Evolutionary conservation across 352 stramenopile genomes (phyloP), one percentile per base, ranked within the genome.

Genomic region (Phytophthora quininea): DNA sequence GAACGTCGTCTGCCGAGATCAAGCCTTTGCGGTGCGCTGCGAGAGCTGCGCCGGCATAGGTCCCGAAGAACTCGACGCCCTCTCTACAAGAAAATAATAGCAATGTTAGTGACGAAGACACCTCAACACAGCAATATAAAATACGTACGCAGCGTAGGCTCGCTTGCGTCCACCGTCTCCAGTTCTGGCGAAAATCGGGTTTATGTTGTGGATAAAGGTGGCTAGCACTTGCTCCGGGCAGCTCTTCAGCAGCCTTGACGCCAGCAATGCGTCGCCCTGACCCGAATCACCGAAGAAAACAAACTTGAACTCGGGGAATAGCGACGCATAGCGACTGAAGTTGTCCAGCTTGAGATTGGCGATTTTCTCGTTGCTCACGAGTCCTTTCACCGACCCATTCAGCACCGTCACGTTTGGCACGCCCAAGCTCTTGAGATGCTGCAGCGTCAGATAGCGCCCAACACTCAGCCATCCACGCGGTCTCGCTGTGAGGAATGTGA

Each of bases 231-330:
- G 82, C 0, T 79, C 63, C 1, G 80, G 78, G 33, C 85, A 93
- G 32, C 56, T 64, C 45, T 79, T 62, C 5, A 93, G 66, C 53
- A 95, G 49, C 35, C 73, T 77, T 4, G 84, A 93, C 40, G 88
- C 88, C 14, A 93, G 62, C 32, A 93, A 56, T 10, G 85, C 82
- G 55, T 95, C 88, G 11, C 88, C 88, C 70, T 95, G 88, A 0
- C 88, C 88, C 15, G 82, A 92, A 51, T 95, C 88, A 1, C 88
- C 88, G 54, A 95, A 93, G 64, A 95, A 95, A 5, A 95, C 81
- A 56, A 95, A 95, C 52, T 89, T 85, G 65, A 90, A 95, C 62
- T 95, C 88, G 8, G 88, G 88, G 61, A 93, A 95, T 11, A 95
- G 58, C 24, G 82, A 78, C 15, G 84, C 84, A 52, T 91, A 93